phyloP scores from a whole-genome alignment of 139 green algal genomes.

The Picochlorum sp. region DNA sequence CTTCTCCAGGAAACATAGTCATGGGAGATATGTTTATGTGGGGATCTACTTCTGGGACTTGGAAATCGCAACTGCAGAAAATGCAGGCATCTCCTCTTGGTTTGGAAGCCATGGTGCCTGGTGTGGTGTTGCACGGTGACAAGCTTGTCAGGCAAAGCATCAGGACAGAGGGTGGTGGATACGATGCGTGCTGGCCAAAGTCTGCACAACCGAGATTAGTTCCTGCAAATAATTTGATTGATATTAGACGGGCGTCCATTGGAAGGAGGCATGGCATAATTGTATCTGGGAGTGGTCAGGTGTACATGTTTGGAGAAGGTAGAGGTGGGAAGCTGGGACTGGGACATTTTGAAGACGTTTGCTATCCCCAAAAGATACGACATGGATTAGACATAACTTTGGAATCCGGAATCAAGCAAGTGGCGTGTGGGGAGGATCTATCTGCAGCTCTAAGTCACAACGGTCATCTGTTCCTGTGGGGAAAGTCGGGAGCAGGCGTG shows the following conservation, averaged over 20 bases:
- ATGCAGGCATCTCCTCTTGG: constrained; percentile 45
- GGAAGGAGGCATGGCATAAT: constrained; percentile 37
- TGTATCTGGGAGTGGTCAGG: constrained; percentile 37
- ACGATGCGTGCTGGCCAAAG: no score
- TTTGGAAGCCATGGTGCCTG: constrained; percentile 5
- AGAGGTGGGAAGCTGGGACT: constrained; percentile 44
- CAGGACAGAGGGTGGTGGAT: no score
- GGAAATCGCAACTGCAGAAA: not conserved
- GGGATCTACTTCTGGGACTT: not conserved
- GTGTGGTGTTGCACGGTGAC: not conserved
- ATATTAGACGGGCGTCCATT: constrained; percentile 22
- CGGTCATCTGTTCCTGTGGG: constrained; percentile 70
- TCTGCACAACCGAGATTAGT: not conserved
- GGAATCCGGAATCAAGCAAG: no score
- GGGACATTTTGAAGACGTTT: constrained; percentile 30
- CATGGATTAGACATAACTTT: constrained; percentile 40
- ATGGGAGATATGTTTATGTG: constrained; percentile 4
- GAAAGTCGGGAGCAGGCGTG: no score
- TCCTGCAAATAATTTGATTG: not conserved
- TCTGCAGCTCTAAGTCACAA: constrained; percentile 51
- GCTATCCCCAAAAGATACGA: constrained; percentile 29
- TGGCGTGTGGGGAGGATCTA: constrained; percentile 41
- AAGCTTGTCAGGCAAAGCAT: no score
- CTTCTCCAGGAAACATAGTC: no score
- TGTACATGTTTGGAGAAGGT: constrained; percentile 56